These are phyloP conservation scores for Lachancea sp. DNA, from an alignment of 805 yeast species.

Conservation along the genomic window DNA sequence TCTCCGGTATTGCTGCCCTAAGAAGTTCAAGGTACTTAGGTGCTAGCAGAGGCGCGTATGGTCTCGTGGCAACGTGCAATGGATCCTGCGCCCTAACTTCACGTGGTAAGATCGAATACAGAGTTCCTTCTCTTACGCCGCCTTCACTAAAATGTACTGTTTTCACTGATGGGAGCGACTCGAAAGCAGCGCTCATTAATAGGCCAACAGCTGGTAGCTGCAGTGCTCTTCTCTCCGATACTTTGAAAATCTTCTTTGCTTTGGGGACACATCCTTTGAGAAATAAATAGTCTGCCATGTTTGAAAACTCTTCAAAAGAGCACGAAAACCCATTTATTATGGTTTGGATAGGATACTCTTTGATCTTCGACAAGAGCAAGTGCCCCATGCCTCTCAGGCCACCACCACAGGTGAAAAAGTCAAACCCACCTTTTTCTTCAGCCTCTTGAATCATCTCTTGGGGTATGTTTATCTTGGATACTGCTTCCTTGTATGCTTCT, in stretches of 20 bases:
- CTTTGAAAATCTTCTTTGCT: conserved; percentile 46
- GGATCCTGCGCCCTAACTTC: conserved; percentile 63
- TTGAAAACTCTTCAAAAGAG: conserved; percentile 45
- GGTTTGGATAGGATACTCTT: conserved; percentile 60
- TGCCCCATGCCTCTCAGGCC: conserved; percentile 69
- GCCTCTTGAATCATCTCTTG: conserved; percentile 45
- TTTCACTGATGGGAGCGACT: conserved; percentile 52
- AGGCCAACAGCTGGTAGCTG: conserved; percentile 69
- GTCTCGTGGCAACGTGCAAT: conserved; percentile 57
- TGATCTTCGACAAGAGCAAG: conserved; percentile 44
- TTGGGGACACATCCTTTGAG: conserved; percentile 45
- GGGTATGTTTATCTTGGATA: conserved; percentile 49
- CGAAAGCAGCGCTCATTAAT: conserved; percentile 54
- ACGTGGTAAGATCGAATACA: conserved; percentile 55
- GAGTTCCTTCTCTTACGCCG: conserved; percentile 70
- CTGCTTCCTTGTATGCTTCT: conserved; percentile 44
- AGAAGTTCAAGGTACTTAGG: conserved; percentile 49
- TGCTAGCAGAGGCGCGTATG: conserved; percentile 63
- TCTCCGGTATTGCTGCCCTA: conserved; percentile 50
- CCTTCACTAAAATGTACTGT: conserved; percentile 68
- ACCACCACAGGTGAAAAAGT: conserved; percentile 65
- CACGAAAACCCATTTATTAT: conserved; percentile 65
- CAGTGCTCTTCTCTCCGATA: conserved; percentile 56
- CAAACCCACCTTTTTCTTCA: conserved; percentile 50
- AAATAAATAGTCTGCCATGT: conserved; percentile 45